Evolutionary conservation across 176 grass and related monocot species (phyloP).

Genomic region (Aechmea fasciata): DNA sequence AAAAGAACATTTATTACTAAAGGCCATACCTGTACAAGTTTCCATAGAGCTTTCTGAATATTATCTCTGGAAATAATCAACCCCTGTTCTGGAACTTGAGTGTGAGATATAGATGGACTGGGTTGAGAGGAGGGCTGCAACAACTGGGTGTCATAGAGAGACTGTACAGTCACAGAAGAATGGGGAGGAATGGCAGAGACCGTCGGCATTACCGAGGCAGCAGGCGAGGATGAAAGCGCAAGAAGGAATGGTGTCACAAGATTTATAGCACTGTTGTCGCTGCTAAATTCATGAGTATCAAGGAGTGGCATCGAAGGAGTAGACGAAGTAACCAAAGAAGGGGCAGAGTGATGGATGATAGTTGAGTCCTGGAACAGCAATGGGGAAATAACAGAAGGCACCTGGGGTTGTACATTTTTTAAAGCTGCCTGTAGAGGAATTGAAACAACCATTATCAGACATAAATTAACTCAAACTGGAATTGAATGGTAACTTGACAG

Average conservation of each 20-base stretch:
- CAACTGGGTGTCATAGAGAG: constrained; percentile 44
- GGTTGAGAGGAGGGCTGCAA: constrained; percentile 70
- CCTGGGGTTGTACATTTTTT: constrained; percentile 31
- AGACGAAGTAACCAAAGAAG: constrained; percentile 35
- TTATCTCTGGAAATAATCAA: constrained; percentile 60
- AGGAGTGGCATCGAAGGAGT: constrained; percentile 35
- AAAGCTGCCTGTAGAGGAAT: constrained; percentile 33
- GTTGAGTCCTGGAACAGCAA: constrained; percentile 9
- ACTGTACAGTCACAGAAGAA: constrained; percentile 23
- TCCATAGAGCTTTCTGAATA: constrained; percentile 47
- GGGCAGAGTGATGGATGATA: constrained; percentile 22
- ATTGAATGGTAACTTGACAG: not conserved
- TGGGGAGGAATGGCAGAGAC: constrained; percentile 31
- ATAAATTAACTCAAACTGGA: not conserved
- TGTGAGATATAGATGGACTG: constrained; percentile 46
- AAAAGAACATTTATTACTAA: not conserved
- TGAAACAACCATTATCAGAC: constrained; percentile 3
- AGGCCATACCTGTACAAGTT: constrained; percentile 60
- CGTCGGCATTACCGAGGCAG: constrained; percentile 26
- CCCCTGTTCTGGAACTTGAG: constrained; percentile 28
- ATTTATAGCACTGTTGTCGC: constrained; percentile 32
- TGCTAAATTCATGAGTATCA: constrained; percentile 21
- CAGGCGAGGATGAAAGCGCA: constrained; percentile 34
- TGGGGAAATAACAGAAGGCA: constrained; percentile 19
- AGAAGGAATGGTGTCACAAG: constrained; percentile 69